Conservation (phyloP, 2,329 filamentous ascomycete species). For the Albophoma yamanashiensis region DNA sequence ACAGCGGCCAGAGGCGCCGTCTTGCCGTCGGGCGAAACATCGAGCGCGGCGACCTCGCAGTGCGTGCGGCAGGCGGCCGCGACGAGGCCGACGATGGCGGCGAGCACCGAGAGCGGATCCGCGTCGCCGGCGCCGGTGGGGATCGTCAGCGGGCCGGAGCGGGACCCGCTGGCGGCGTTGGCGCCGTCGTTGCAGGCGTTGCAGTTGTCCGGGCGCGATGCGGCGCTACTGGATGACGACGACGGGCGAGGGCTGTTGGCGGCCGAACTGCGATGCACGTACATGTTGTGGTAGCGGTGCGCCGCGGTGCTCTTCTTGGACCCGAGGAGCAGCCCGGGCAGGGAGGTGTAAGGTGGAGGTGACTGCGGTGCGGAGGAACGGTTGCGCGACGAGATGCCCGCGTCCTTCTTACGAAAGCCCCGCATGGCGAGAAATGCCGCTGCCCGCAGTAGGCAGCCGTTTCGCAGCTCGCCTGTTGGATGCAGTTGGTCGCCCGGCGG, state of each 20-base stretch:
- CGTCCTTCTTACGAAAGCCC: not conserved
- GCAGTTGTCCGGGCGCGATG: not conserved
- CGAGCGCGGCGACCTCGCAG: slow-evolving; percentile 2
- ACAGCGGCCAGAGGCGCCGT: slow-evolving; percentile 1
- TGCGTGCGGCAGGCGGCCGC: slow-evolving; percentile 7
- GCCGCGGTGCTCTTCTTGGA: not conserved
- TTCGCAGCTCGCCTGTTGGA: not conserved
- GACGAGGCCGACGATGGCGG: slow-evolving; percentile 7
- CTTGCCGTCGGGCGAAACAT: not conserved
- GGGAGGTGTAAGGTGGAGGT: not conserved
- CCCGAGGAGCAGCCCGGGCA: not conserved
- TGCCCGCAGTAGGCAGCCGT: not conserved
- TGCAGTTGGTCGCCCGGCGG: not conserved
- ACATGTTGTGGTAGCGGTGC: not conserved
- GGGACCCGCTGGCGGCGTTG: not conserved
- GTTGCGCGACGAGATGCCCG: not conserved
- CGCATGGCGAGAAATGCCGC: not conserved
- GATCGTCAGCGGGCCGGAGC: not conserved
- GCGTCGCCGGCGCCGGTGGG: not conserved
- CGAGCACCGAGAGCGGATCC: slow-evolving; percentile 3
- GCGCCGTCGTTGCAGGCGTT: not conserved
- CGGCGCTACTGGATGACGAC: not conserved
- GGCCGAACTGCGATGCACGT: not conserved
- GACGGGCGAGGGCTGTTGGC: too few species aligned
- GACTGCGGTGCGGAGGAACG: not conserved